phyloP scores from a whole-genome alignment of 2,329 filamentous ascomycete genomes.

The Claviceps purpurea region DNA sequence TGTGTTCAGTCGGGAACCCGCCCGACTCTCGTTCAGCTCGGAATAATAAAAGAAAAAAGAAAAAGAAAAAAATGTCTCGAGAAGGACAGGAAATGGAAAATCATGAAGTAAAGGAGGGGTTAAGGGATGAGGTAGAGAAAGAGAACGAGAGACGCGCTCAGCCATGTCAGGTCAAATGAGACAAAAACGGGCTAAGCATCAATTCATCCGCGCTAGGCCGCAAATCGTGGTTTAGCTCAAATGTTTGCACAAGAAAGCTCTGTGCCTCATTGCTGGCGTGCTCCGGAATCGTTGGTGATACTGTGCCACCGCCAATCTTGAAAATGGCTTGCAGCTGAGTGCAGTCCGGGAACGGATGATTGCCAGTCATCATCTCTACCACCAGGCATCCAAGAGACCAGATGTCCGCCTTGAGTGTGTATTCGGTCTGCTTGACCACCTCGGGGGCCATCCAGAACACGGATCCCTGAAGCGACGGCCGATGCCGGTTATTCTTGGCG shows the following conservation, averaged over 20 bases:
- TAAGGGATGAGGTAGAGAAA: no score
- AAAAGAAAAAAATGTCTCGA: not conserved
- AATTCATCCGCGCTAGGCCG: slow-evolving; percentile 86
- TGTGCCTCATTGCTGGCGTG: slow-evolving; percentile 73
- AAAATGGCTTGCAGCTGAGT: slow-evolving; percentile 97
- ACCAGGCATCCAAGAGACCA: slow-evolving; percentile 96
- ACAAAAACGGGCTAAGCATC: slow-evolving; percentile 69
- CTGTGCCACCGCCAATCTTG: slow-evolving; percentile 84
- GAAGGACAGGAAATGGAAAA: not conserved
- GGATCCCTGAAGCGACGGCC: slow-evolving; percentile 80
- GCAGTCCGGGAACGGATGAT: slow-evolving; percentile 92
- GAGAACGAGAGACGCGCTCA: no score
- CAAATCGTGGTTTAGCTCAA: slow-evolving; percentile 90
- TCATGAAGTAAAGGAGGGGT: not conserved
- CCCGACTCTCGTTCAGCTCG: slow-evolving; percentile 4
- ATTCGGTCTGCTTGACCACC: slow-evolving; percentile 93
- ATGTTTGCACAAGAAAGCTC: slow-evolving; percentile 74
- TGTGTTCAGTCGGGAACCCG: slow-evolving; percentile 5
- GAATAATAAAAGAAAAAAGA: not conserved
- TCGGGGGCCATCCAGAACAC: slow-evolving; percentile 99
- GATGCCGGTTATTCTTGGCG: slow-evolving; percentile 53
- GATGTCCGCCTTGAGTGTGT: slow-evolving; percentile 96
- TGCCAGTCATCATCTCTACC: slow-evolving; percentile 98
- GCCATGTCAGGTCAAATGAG: slow-evolving; percentile 41
- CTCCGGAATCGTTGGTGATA: slow-evolving; percentile 78